Base-by-base conservation (phyloP, 2,329 filamentous ascomycete species). In the Aspergillus sp. region DNA sequence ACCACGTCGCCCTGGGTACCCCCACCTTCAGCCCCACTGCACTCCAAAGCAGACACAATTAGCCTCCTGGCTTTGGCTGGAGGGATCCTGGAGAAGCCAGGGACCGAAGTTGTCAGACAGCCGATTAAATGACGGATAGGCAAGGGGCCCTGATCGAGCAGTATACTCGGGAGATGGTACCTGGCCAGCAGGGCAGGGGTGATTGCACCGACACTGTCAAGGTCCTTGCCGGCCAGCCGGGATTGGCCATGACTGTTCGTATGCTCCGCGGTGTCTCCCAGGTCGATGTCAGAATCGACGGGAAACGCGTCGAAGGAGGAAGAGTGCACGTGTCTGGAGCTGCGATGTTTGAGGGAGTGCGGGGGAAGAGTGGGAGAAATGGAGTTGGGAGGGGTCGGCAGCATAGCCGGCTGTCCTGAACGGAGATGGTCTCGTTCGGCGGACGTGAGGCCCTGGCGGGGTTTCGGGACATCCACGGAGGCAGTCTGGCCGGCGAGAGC, bases 51-150 rank as follows among this genome's bases (percentile, higher is more conserved):
- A 37, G 81, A 82, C n/a, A 95, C 89, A 4, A 96, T 86, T 37
- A 96, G 67, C 58, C 89, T 77, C 49, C 91, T 77, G 27, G 91
- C 88, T 68, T 94, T 94, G 37, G 84, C 81, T 34, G 86, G 85
- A 15, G 86, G 81, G 34, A 95, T 91, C 33, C 80, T 77, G 24
- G 85, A 85, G 57, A 94, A 96, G 40, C 89, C 91, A 15, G 91
- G 89, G 8, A 98, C 85, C 10, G 84, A 85, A 30, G 88, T 88
- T 24, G 86, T 94, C 52, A 98, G 71, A 62, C 93, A 89, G 44
- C 85, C 85, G 75, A 93, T 94, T 55, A 98, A 81, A 63, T 95
- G 83, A 49, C 89, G 83, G 59, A 98, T 95, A 32, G 91, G 86
- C 60, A 94, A 66, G 30, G 91, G 88, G 15, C 89, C 91, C 54